phyloP scores from a whole-genome alignment of 495 filamentous ascomycete species.

The Cryomyces antarcticus region DNA sequence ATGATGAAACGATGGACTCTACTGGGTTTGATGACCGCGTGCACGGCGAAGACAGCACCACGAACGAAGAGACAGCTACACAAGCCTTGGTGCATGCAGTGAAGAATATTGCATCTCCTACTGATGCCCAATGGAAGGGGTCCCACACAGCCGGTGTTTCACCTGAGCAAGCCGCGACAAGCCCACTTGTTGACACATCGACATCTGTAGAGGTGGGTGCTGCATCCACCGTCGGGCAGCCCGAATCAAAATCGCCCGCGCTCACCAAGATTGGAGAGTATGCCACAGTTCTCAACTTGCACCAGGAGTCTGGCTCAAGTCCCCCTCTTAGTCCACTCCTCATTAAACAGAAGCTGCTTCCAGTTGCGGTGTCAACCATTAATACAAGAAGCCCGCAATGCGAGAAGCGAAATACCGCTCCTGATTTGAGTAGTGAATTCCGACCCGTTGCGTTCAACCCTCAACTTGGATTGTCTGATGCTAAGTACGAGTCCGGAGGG shows the following conservation, averaged over 20 bases:
- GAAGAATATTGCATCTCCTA: neutral
- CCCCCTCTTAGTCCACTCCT: conserved; percentile 30
- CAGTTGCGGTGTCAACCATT: conserved; percentile 2
- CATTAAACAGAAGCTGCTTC: conserved; percentile 28
- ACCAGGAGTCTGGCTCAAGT: conserved; percentile 11
- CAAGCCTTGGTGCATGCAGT: neutral
- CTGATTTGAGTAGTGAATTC: conserved; percentile 22
- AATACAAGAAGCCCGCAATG: conserved; percentile 4
- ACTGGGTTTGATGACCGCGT: neutral
- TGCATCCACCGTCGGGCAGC: neutral
- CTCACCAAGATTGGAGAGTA: neutral
- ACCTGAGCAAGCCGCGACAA: neutral
- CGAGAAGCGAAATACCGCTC: conserved; percentile 3
- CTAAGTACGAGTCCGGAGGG: neutral
- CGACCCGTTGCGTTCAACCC: conserved; percentile 27
- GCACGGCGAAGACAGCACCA: neutral
- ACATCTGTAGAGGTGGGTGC: neutral
- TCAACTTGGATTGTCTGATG: conserved; percentile 6
- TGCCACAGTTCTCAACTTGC: neutral
- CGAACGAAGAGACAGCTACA: conserved; percentile 3
- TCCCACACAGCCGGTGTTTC: neutral
- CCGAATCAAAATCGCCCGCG: neutral
- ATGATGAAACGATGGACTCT: conserved; percentile 32
- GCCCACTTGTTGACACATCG: neutral
- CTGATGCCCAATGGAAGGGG: neutral